phyloP scores from a whole-genome alignment of 2,329 filamentous ascomycete genomes.

The Sporothrix pallida region DNA sequence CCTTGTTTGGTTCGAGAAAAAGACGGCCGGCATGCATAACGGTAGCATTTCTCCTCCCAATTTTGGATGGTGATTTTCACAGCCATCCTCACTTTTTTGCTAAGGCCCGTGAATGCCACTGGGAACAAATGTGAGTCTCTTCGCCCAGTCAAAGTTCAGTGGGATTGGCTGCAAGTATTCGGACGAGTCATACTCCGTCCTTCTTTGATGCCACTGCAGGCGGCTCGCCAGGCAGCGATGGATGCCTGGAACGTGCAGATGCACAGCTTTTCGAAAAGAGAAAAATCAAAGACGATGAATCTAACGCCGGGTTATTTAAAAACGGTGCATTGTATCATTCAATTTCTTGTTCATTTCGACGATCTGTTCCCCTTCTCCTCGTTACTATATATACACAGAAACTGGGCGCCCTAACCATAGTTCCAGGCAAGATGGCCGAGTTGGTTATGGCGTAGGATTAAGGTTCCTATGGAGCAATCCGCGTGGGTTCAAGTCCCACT shows the following conservation, averaged over 20 bases:
- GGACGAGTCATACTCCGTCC: background rate
- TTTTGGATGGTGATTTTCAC: too few relatives aligned
- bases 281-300: background rate
- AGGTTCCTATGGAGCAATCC: conserved; percentile 43
- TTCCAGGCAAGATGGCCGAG: conserved; percentile 40
- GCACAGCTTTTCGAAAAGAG: background rate
- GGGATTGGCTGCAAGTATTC: background rate
- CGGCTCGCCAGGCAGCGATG: background rate
- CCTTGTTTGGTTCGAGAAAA: background rate
- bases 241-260: background rate
- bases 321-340: background rate
- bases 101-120: background rate
- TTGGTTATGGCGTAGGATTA: conserved; percentile 43
- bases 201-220: background rate
- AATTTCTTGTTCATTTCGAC: background rate
- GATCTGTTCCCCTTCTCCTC: background rate
- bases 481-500: conserved; percentile 52
- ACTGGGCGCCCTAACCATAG: background rate
- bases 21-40: background rate
- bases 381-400: background rate
- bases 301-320: background rate
- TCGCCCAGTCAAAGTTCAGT: background rate
- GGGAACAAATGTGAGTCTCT: background rate
- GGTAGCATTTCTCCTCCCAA: background rate
- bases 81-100: too few relatives aligned